phyloP scores from a whole-genome alignment of 1,284 basidiomycete genomes.

The Spongiforma sp. region DNA sequence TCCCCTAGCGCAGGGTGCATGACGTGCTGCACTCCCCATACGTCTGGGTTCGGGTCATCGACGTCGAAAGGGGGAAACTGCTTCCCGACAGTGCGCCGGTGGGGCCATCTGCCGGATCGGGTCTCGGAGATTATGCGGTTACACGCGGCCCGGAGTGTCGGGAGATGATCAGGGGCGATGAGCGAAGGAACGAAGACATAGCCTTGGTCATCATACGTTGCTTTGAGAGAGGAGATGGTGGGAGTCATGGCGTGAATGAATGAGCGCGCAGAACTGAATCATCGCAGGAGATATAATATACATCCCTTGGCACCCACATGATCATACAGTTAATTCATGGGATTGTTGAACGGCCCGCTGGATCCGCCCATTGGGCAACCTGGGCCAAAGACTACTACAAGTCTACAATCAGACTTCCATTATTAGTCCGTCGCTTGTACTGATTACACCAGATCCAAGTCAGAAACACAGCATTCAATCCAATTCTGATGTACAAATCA shows the following conservation, averaged over 20 bases:
- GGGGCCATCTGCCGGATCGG: constrained; percentile 67
- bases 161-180: constrained; percentile 49
- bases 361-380: too few species aligned
- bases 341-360: background rate
- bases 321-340: too few species aligned
- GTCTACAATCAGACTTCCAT: too few species aligned
- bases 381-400: too few species aligned
- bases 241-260: too few species aligned
- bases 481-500: too few species aligned
- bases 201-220: constrained; percentile 67
- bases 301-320: background rate
- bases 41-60: constrained; percentile 57
- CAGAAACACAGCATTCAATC: too few species aligned
- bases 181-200: constrained; percentile 74
- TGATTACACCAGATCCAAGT: too few species aligned
- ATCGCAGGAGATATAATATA: too few species aligned
- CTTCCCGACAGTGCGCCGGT: constrained; percentile 77
- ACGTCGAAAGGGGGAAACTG: constrained; percentile 80
- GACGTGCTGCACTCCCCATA: constrained; percentile 82
- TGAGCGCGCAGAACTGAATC: too few species aligned
- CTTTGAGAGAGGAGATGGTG: constrained; percentile 31
- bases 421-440: too few species aligned
- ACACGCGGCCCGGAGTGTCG: constrained; percentile 56
- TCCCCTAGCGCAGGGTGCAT: constrained; percentile 78
- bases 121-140: constrained; percentile 59